Conservation (phyloP, 2,329 filamentous ascomycete species). For the Calonectria ilicicola region DNA sequence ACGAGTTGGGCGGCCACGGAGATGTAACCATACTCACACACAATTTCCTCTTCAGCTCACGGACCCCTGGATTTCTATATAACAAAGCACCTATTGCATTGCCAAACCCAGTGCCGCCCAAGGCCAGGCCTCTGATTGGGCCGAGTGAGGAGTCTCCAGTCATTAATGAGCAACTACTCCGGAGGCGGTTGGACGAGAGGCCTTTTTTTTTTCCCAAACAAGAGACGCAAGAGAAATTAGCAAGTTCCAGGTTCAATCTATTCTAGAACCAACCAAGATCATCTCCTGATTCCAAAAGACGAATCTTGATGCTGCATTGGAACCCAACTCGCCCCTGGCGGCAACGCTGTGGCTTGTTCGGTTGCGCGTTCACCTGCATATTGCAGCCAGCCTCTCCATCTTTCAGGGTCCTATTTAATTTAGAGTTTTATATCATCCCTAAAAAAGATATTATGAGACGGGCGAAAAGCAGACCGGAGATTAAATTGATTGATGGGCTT, state of each 20-base stretch:
- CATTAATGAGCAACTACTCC: neutral
- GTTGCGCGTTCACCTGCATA: neutral
- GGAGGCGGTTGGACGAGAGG: neutral
- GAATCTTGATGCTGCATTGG: constrained; percentile 7
- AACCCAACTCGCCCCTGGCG: constrained; percentile 2
- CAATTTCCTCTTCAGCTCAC: neutral
- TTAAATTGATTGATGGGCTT: neutral
- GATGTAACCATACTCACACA: neutral
- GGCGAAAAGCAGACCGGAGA: constrained; percentile 2
- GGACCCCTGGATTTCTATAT: constrained; percentile 14
- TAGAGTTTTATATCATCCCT: neutral
- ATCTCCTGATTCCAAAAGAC: neutral
- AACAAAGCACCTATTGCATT: neutral
- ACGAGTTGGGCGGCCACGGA: neutral
- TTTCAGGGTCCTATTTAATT: neutral
- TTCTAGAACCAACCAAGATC: neutral
- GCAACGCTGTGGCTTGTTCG: neutral
- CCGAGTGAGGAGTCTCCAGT: neutral
- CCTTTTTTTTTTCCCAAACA: neutral
- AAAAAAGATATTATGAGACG: neutral
- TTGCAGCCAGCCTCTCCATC: too few relatives aligned
- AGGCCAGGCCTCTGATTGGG: neutral
- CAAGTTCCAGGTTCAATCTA: neutral
- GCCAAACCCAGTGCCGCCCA: neutral
- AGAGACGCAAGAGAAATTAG: constrained; percentile 10